These are phyloP conservation scores for Boletus tomentosulus DNA, from an alignment of 768 basidiomycete species.

Conservation along the genomic window DNA sequence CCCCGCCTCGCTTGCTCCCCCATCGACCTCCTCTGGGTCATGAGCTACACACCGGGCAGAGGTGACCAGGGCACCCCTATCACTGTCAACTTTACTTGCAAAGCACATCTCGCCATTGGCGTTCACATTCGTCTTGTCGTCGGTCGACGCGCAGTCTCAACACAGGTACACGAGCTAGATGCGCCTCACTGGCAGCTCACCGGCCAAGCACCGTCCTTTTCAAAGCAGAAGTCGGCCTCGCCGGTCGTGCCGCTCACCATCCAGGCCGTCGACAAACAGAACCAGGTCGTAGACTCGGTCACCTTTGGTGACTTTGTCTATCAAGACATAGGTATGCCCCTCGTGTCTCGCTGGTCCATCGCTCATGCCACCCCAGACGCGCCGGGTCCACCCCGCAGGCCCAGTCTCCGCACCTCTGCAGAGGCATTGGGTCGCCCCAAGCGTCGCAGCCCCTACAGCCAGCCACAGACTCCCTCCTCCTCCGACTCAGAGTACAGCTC, in stretches of 20 bases:
- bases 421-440: constrained; percentile 24
- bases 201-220: constrained; percentile 55
- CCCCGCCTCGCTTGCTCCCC: constrained; percentile 42
- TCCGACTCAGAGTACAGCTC: constrained; percentile 37
- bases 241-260: constrained; percentile 53
- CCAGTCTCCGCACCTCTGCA: constrained; percentile 26
- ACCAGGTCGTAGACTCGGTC: constrained; percentile 55
- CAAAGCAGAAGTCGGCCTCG: constrained; percentile 34
- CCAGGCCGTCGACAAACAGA: constrained; percentile 55
- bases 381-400: constrained; percentile 11
- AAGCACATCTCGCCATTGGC: constrained; percentile 16
- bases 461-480: constrained; percentile 39
- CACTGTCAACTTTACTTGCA: constrained; percentile 48
- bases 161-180: constrained; percentile 56
- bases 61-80: constrained; percentile 63
- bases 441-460: constrained; percentile 38
- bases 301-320: constrained; percentile 73
- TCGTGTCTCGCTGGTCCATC: background rate
- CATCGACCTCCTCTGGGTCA: constrained; percentile 56
- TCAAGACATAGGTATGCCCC: constrained; percentile 41
- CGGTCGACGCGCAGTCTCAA: constrained; percentile 62
- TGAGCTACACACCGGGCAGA: constrained; percentile 59
- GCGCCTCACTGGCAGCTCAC: constrained; percentile 58
- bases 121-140: constrained; percentile 73
- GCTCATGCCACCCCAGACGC: constrained; percentile 5